Conservation (phyloP, 805 yeast genomes). For the Candida arabinofermentans region DNA sequence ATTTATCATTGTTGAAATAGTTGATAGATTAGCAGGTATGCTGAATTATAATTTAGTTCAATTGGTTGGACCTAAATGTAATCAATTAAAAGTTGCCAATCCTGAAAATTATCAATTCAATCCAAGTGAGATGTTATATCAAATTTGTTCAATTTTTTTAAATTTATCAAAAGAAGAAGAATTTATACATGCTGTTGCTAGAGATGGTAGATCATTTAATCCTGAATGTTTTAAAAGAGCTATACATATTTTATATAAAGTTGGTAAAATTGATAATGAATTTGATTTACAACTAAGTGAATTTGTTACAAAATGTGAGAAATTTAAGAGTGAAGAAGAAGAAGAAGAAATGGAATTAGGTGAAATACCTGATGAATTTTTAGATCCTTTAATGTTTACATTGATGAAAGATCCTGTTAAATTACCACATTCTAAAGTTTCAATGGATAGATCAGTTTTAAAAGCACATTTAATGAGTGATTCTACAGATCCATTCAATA, state of each 20-base stretch:
- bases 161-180: slow-evolving; percentile 61
- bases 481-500: slow-evolving; percentile 95
- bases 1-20: slow-evolving; percentile 83
- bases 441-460: slow-evolving; percentile 86
- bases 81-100: slow-evolving; percentile 76
- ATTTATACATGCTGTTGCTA: slow-evolving; percentile 76
- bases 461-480: slow-evolving; percentile 92
- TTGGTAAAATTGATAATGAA: slow-evolving; percentile 47
- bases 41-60: slow-evolving; percentile 85
- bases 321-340: slow-evolving; percentile 57
- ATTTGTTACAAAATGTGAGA: slow-evolving; percentile 67
- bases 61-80: slow-evolving; percentile 93
- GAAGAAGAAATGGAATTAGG: slow-evolving; percentile 86
- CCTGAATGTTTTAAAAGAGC: slow-evolving; percentile 68
- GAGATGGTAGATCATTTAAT: slow-evolving; percentile 88
- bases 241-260: slow-evolving; percentile 52
- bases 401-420: slow-evolving; percentile 94
- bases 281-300: slow-evolving; percentile 46
- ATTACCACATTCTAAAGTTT: slow-evolving; percentile 81
- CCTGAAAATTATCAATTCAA: slow-evolving; percentile 83
- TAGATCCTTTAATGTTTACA: slow-evolving; percentile 96
- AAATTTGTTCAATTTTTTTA: slow-evolving; percentile 69
- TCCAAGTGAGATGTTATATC: slow-evolving; percentile 67
- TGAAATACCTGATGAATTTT: slow-evolving; percentile 92
- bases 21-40: slow-evolving; percentile 94